Base-by-base conservation (phyloP, 148 eudicot genomes). In the Camellia sinensis region DNA sequence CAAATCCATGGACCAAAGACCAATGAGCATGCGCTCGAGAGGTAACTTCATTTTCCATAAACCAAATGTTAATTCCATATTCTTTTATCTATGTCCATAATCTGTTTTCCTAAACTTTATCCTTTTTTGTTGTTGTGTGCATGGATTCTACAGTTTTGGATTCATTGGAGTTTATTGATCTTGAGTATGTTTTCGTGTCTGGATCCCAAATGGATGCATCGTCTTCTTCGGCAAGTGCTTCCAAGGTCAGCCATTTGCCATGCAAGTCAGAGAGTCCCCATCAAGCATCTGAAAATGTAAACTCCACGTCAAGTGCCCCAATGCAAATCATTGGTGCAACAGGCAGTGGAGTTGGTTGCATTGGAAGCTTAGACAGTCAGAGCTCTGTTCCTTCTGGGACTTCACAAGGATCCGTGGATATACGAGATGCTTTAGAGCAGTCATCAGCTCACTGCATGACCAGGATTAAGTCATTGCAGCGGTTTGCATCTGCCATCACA, bases 161-260 rank as follows among this genome's bases (percentile, higher is more conserved):
- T 63, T 86, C 91, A 59, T 76, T 86, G 75, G 98, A 90, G 86
- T 87, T 88, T 78, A 82, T 85, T 84, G 96, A 89, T 81, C 95
- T 87, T 82, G 97, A 93, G 67, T 94, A 94, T 88, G 93, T 90
- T 78, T 83, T 89, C 68, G 98, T 94, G 41, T 83, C 94, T 81
- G 91, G 88, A 62, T 86, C 92, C 57, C 77, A 82, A 21, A 67
- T 83, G 81, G 97, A 90, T 67, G 72, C 54, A 57, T 84, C 91
- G 60, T 88, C 91, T 76, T 85, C 94, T 74, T 89, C 89, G 14
- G 87, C 83, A 64, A 81, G 84, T 83, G 86, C 82, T 84, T 87
- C 92, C 76, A 90, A 84, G 81, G 87, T 84, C 81, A 84, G 84
- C 60, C 78, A 77, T 65, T 74, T 87, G 75, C 88, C 89, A 45